Evolutionary conservation across 2,329 filamentous ascomycete genomes (phyloP).

Genomic region (Cladorrhinum sp.): DNA sequence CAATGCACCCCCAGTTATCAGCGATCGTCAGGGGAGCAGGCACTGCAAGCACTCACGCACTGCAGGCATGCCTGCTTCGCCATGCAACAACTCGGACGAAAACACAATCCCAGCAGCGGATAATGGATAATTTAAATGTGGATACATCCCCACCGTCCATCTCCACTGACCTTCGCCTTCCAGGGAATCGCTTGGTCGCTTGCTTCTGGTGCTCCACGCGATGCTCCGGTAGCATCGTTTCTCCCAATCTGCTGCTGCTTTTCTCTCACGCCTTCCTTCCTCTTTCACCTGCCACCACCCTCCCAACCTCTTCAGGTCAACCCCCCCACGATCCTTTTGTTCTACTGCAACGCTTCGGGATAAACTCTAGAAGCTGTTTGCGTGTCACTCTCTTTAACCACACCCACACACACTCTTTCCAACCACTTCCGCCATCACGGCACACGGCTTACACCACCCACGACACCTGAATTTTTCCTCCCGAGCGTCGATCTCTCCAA

Average conservation of each 20-base stretch:
- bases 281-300: not conserved
- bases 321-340: slow-evolving; percentile 3
- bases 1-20: slow-evolving; percentile 16
- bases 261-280: not conserved
- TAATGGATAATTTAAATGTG: slow-evolving; percentile 10
- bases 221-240: slow-evolving; percentile 7
- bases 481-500: not conserved
- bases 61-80: not conserved
- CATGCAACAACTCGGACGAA: not conserved
- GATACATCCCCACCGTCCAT: not conserved
- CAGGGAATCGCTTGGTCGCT: slow-evolving; percentile 2
- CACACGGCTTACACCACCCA: not conserved
- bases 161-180: not conserved
- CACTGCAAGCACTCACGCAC: no score
- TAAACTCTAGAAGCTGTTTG: not conserved
- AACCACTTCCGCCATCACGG: slow-evolving; percentile 2
- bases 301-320: slow-evolving; percentile 2
- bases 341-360: not conserved
- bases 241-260: not conserved
- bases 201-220: slow-evolving; percentile 1
- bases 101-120: not conserved
- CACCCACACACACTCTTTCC: not conserved
- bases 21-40: slow-evolving; percentile 19
- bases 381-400: not conserved
- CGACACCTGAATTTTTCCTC: not conserved